phyloP scores from a whole-genome alignment of 192 early-diverging fungal genomes.

The Borealophlyctis nickersoniae region DNA sequence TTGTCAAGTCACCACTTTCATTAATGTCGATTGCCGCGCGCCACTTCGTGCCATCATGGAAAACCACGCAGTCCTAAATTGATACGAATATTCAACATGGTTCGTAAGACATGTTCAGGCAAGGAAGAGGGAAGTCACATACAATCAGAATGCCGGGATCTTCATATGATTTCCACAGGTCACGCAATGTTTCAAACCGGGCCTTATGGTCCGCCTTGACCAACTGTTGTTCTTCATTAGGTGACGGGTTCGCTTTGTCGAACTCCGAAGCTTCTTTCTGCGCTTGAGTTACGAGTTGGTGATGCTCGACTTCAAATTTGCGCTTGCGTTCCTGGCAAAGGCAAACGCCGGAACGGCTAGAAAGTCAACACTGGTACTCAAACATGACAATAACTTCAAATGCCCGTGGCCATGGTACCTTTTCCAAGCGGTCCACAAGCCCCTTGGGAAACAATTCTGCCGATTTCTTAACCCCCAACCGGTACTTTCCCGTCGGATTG shows the following conservation, averaged over 20 bases:
- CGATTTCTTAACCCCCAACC: constrained; percentile 74
- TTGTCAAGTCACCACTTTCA: constrained; percentile 73
- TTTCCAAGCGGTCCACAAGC: constrained; percentile 45
- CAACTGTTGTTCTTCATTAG: constrained; percentile 43
- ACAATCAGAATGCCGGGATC: constrained; percentile 63
- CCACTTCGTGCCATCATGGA: constrained; percentile 88
- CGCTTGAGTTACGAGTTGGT: constrained; percentile 32
- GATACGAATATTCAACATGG: constrained; percentile 5
- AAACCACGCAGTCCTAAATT: constrained; percentile 77
- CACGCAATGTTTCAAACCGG: constrained; percentile 63
- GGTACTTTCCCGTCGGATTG: constrained; percentile 79
- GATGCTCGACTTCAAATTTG: constrained; percentile 40
- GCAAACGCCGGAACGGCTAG: constrained; percentile 8
- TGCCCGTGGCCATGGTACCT: constrained; percentile 32
- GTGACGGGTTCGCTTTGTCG: constrained; percentile 41
- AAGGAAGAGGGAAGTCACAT: not conserved
- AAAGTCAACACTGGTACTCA: too few relatives aligned
- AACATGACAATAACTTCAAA: too few relatives aligned
- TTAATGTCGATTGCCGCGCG: constrained; percentile 75
- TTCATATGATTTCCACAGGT: constrained; percentile 55
- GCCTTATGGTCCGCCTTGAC: constrained; percentile 59
- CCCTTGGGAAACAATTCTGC: constrained; percentile 71
- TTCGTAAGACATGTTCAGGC: not conserved
- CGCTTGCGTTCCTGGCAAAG: constrained; percentile 31
- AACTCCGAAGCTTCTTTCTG: constrained; percentile 39